phyloP scores from a whole-genome alignment of 352 stramenopile genomes.

The Elongisporangium senticosum region DNA sequence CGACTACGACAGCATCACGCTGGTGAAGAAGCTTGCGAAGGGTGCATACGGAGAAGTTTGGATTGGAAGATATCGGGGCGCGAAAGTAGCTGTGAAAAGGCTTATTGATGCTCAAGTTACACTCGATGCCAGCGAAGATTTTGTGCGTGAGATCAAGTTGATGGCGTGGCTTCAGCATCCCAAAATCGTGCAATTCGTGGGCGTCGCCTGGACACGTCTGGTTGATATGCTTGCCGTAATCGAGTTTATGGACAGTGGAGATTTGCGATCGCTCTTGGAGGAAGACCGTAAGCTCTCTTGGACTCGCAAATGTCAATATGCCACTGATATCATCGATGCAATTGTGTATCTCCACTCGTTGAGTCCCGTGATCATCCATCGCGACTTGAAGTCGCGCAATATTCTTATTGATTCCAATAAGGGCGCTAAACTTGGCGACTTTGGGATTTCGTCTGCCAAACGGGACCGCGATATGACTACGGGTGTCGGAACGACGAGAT shows the following conservation, averaged over 20 bases:
- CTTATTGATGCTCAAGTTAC: conserved; percentile 39
- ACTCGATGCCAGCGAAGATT: conserved; percentile 49
- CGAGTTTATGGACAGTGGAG: conserved; percentile 66
- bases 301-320: conserved; percentile 45
- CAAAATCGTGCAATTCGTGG: conserved; percentile 63
- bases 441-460: conserved; percentile 56
- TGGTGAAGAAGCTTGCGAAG: conserved; percentile 59
- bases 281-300: conserved; percentile 20
- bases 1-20: conserved; percentile 61
- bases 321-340: conserved; percentile 55
- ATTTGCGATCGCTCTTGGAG: conserved; percentile 52
- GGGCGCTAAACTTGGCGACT: conserved; percentile 60
- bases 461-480: conserved; percentile 54
- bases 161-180: conserved; percentile 68
- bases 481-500: conserved; percentile 54
- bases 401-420: conserved; percentile 58
- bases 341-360: conserved; percentile 70
- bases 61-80: conserved; percentile 56
- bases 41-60: conserved; percentile 70
- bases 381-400: conserved; percentile 72
- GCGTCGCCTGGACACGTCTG: conserved; percentile 65
- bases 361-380: conserved; percentile 57
- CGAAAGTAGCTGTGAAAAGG: conserved; percentile 54
- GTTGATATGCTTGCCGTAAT: conserved; percentile 63
- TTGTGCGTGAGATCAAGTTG: conserved; percentile 64